Conservation (phyloP, 495 filamentous ascomycete genomes). For the Lentithecium fluviatile region DNA sequence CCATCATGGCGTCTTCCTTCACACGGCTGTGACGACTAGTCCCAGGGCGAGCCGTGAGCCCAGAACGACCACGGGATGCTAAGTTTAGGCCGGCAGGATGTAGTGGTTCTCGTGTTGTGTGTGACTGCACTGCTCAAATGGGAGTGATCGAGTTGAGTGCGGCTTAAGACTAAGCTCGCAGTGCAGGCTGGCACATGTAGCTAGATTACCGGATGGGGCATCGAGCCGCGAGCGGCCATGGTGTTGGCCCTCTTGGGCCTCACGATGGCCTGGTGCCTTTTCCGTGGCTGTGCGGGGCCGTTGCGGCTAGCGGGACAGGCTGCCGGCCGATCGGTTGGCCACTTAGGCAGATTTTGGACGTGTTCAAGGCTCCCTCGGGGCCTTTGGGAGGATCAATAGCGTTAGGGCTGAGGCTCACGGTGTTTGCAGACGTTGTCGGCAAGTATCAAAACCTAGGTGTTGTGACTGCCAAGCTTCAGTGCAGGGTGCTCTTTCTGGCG, state of each 20-base stretch:
- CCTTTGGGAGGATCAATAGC: too few relatives aligned
- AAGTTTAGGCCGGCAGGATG: neutral
- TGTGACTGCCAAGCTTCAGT: too few relatives aligned
- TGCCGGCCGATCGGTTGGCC: neutral
- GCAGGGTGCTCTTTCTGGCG: too few relatives aligned
- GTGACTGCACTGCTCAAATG: neutral
- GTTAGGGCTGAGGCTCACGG: neutral
- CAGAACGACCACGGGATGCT: neutral
- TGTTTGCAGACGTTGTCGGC: neutral
- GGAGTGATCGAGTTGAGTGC: neutral
- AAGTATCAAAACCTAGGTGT: too few relatives aligned
- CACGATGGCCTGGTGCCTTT: neutral
- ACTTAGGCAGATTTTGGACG: neutral
- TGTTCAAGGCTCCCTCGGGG: too few relatives aligned
- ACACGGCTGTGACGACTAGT: neutral
- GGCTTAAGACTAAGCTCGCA: conserved; percentile 3
- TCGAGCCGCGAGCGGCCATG: neutral
- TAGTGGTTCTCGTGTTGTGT: too few relatives aligned
- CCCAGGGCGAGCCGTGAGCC: neutral
- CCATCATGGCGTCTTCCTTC: neutral
- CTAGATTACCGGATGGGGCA: neutral
- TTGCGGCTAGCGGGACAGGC: neutral
- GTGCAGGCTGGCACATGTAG: neutral
- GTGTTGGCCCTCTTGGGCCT: too few relatives aligned
- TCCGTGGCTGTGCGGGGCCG: neutral